Evolutionary conservation across 2,329 filamentous ascomycete species (phyloP), one percentile per base, ranked within the genome.

Genomic region (Drechslerella stenobrocha): DNA sequence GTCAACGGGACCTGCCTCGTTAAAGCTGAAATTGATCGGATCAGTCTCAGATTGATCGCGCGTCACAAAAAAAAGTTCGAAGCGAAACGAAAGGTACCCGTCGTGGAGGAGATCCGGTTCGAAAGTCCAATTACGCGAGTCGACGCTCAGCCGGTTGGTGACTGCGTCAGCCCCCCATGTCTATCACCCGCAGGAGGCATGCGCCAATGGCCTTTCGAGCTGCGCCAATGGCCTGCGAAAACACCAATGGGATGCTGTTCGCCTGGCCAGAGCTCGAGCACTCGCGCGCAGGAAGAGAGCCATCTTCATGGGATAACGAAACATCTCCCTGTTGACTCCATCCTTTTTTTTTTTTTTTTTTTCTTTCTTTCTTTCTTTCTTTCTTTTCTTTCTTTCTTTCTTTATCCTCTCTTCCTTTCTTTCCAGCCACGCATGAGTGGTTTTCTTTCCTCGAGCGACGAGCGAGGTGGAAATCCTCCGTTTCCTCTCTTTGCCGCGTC

Each of bases 31-130:
- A 53, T 58, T 58, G 47, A 34, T 45, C 61, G 52, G 61, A 66
- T 66, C 50, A 66, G 61, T 66, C 52, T 53, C 52, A 22, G 34
- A 53, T 53, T 66, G 40, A 59, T 66, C 61, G 53, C 35, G 40
- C 40, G 60, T 58, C 40, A 18, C 42, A 66, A 40, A 58, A 37
- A 20, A 48, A 52, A 35, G 52, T 35, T 58, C 47, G 52, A 66
- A 42, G 37, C 37, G 37, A 20, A 42, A 18, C 18, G 7, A 42
- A 13, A 3, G 9, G 37, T n/a, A n/a, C 34, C 6, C 57, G 30
- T 48, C 30, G 30, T 66, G 30, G 24, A 15, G 61, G 34, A 44
- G 48, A 66, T 66, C 61, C 52, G 26, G 24, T 53, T 50, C 22
- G 22, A 22, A 44, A 18, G 47, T 32, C 47, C 35, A 53, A 46